Conservation (phyloP, 2,329 filamentous ascomycete genomes). For the Fusarium lateritium region DNA sequence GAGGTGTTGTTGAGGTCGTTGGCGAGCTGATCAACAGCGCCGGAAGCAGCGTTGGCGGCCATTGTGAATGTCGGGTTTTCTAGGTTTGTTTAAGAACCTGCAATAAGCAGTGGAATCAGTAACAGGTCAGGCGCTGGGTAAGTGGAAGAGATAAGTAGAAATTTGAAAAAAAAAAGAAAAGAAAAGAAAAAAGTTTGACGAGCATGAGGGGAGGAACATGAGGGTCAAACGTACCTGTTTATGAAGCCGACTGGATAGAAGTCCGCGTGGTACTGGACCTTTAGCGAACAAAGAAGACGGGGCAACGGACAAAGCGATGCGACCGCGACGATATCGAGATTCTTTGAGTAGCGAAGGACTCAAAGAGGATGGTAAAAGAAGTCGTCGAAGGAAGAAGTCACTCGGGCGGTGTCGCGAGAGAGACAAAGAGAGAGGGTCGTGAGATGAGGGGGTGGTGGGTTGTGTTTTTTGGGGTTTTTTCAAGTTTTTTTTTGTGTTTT, state of each 20-base stretch:
- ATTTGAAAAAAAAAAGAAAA: background rate
- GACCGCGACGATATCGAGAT: slow-evolving; percentile 40
- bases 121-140: slow-evolving; percentile 25
- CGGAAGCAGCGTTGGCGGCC: slow-evolving; percentile 70
- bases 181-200: slow-evolving; percentile 13
- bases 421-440: slow-evolving; percentile 45
- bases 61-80: slow-evolving; percentile 61
- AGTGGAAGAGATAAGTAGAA: slow-evolving; percentile 16
- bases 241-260: slow-evolving; percentile 42
- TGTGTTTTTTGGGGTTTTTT: slow-evolving; percentile 69
- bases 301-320: slow-evolving; percentile 52
- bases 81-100: slow-evolving; percentile 40
- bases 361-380: slow-evolving; percentile 41
- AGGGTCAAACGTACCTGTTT: slow-evolving; percentile 38
- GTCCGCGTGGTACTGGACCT: slow-evolving; percentile 49
- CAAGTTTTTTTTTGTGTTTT: slow-evolving; percentile 73
- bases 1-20: slow-evolving; percentile 81
- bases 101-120: slow-evolving; percentile 32
- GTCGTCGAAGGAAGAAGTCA: slow-evolving; percentile 40
- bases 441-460: slow-evolving; percentile 45
- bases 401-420: slow-evolving; percentile 52
- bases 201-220: slow-evolving; percentile 25
- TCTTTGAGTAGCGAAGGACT: slow-evolving; percentile 47
- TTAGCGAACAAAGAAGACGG: slow-evolving; percentile 49
- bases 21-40: slow-evolving; percentile 84